phyloP scores from a whole-genome alignment of 1,284 basidiomycete genomes.

The Phlebopus sp. region DNA sequence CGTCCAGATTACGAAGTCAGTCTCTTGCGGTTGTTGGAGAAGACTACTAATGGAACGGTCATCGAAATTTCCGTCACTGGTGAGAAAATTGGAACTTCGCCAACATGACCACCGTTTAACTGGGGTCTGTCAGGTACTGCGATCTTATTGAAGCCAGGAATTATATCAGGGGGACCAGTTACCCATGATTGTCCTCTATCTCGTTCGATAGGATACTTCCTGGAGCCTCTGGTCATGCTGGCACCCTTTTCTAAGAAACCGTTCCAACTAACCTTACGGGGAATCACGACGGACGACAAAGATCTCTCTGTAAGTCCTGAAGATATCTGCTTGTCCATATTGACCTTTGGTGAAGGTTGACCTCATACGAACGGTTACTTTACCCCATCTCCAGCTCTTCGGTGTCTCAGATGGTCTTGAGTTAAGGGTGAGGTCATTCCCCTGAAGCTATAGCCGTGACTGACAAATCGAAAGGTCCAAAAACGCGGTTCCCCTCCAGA shows the following conservation, averaged over 20 bases:
- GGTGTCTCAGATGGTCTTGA: constrained; percentile 87
- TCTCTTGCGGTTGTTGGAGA: constrained; percentile 86
- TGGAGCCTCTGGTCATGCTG: constrained; percentile 88
- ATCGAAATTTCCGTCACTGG: constrained; percentile 98
- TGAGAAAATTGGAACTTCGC: constrained; percentile 31
- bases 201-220: constrained; percentile 89
- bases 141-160: constrained; percentile 87
- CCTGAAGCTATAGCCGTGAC: constrained; percentile 1
- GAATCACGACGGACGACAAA: constrained; percentile 87
- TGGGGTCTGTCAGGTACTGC: constrained; percentile 66
- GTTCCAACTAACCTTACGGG: constrained; percentile 76
- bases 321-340: neutral
- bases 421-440: constrained; percentile 54
- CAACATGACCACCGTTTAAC: constrained; percentile 5
- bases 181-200: constrained; percentile 87
- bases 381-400: constrained; percentile 90
- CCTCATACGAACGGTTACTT: constrained; percentile 86
- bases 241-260: constrained; percentile 94
- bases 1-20: constrained; percentile 88
- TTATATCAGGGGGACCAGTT: constrained; percentile 82
- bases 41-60: constrained; percentile 90
- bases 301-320: constrained; percentile 75
- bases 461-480: constrained; percentile 63
- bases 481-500: constrained; percentile 89
- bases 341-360: constrained; percentile 56